Evolutionary conservation across 2,329 filamentous ascomycete genomes (phyloP).

Genomic region (Verticillium nonalfalfae): DNA sequence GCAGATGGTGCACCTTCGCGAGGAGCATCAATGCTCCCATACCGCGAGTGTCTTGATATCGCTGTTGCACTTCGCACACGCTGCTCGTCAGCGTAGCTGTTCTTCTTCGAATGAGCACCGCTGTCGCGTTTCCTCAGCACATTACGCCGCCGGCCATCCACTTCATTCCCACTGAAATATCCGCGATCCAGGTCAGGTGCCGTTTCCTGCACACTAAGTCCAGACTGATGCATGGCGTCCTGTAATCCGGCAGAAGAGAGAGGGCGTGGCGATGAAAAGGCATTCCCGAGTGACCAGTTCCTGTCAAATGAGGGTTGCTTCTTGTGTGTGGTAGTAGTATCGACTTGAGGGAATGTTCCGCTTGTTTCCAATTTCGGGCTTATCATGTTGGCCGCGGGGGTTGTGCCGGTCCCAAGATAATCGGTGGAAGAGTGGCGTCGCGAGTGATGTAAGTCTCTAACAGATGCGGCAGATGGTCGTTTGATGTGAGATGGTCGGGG

Average conservation of each 20-base stretch:
- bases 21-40: conserved; percentile 72
- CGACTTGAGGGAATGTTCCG: conserved; percentile 33
- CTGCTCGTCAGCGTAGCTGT: conserved; percentile 73
- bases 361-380: conserved; percentile 36
- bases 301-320: conserved; percentile 65
- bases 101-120: conserved; percentile 57
- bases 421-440: conserved; percentile 86
- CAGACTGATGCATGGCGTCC: conserved; percentile 31
- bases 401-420: conserved; percentile 41
- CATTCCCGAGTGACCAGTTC: conserved; percentile 60
- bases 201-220: conserved; percentile 35
- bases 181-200: conserved; percentile 70
- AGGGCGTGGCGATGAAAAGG: conserved; percentile 36
- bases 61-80: conserved; percentile 58
- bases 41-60: conserved; percentile 67
- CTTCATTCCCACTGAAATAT: conserved; percentile 88
- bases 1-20: conserved; percentile 55
- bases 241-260: conserved; percentile 47
- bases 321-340: conserved; percentile 38
- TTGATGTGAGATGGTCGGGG: conserved; percentile 43
- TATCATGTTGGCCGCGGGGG: conserved; percentile 19
- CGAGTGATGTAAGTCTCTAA: conserved; percentile 76
- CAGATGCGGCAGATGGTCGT: conserved; percentile 72
- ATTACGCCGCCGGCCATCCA: conserved; percentile 69
- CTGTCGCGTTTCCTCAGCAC: conserved; percentile 74